Conservation (phyloP, 2,329 filamentous ascomycete genomes). For the Diaporthe batatas region DNA sequence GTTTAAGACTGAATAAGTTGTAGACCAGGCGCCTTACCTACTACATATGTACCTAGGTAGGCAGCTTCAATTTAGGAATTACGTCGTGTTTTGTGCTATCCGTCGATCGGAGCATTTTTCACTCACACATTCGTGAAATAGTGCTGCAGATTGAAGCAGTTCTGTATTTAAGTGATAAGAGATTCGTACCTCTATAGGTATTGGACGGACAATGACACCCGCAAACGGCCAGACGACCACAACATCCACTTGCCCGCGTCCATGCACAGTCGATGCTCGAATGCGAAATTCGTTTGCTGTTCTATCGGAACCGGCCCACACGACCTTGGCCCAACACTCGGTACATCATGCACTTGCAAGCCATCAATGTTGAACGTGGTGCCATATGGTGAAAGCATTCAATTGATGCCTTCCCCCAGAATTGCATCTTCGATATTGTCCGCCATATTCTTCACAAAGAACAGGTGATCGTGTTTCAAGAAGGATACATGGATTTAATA, state of each 20-base stretch:
- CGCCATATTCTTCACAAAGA: not conserved
- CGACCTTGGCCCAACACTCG: not conserved
- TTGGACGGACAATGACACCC: not conserved
- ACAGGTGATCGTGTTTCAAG: not conserved
- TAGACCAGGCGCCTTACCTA: not conserved
- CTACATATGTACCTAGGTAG: no score
- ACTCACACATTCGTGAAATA: not conserved
- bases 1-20: not conserved
- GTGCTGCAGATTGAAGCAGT: not conserved
- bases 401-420: no score
- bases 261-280: not conserved
- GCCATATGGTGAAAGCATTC: not conserved
- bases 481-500: not conserved
- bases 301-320: not conserved
- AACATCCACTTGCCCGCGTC: not conserved
- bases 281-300: not conserved
- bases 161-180: not conserved
- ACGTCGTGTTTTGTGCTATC: not conserved
- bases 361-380: not conserved
- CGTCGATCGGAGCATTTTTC: not conserved
- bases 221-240: no score
- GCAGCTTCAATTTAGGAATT: no score
- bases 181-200: not conserved
- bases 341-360: not conserved
- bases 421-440: not conserved